phyloP scores from a whole-genome alignment of 345 rosid genomes.

The Melaleuca quinquenervia region DNA sequence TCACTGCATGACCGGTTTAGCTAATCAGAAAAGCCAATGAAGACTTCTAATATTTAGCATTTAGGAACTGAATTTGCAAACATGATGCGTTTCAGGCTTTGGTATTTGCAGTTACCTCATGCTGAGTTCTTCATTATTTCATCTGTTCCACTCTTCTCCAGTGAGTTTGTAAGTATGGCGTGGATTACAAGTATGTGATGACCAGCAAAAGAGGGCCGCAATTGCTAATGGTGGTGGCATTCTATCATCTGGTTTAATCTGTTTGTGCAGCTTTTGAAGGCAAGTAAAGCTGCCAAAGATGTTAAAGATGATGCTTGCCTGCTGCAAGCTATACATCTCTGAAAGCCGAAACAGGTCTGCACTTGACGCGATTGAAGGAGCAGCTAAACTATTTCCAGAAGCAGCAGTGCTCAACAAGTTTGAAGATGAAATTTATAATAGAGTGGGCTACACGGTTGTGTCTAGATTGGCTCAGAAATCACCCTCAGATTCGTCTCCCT shows the following conservation, averaged over 20 bases:
- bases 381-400: constrained; percentile 53
- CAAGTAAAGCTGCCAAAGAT: constrained; percentile 23
- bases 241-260: constrained; percentile 4
- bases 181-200: not conserved
- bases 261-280: constrained; percentile 14
- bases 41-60: not conserved
- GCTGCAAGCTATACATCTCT: constrained; percentile 83
- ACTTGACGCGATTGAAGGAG: constrained; percentile 53
- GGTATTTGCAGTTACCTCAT: not conserved
- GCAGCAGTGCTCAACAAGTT: constrained; percentile 71
- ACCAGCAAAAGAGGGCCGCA: not conserved
- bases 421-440: constrained; percentile 61
- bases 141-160: rapidly evolving
- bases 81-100: not conserved
- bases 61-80: not conserved
- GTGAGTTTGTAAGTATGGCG: not conserved
- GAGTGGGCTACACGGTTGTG: constrained; percentile 79
- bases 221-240: not conserved
- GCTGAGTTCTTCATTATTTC: not conserved
- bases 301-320: constrained; percentile 59
- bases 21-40: not conserved
- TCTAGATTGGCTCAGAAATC: constrained; percentile 28
- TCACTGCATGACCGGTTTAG: not conserved
- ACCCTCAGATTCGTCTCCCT: constrained; percentile 20
- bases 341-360: constrained; percentile 67